Evolutionary conservation across 176 grass and related monocot species (phyloP), one percentile per base, ranked within the genome.

Genomic region (Ensete glaucum): DNA sequence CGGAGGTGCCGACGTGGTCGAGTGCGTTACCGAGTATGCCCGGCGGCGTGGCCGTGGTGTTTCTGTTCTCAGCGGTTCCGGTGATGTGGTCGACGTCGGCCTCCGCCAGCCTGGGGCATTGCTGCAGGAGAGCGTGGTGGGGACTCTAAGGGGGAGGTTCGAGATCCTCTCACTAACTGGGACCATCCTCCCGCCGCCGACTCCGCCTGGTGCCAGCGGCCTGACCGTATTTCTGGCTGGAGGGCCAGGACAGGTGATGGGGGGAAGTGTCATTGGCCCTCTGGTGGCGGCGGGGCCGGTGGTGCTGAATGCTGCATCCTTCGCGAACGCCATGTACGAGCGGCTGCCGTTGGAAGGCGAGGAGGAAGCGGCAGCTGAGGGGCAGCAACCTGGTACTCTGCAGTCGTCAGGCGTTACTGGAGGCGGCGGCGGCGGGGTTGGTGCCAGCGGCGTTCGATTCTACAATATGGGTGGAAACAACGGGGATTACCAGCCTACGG

Each of bases 401-500:
- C 29, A 20, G 67, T 50, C 67, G 56, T 19, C 56, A 19, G 56
- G 56, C n/a, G 56, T 58, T 58, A 58, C 56, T 14, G 56, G 56
- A 4, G 56, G 14, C 15, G 56, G 56, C 56, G 56, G 16, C 1
- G 56, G 76, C n/a, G n/a, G n/a, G 1, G 72, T 53, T 12, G 79
- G 55, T 0, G 89, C 71, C 15, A 85, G 80, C 3, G 77, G 92
- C 58, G 91, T 96, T 84, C 88, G 89, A 11, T 91, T 92, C 80
- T 96, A 96, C 79, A 92, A 90, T 78, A 85, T 96, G 55, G 81
- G 85, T 24, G 89, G 85, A 34, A 96, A 85, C 89, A 81, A 88
- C 43, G 89, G 87, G n/a, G 68, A 55, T 16, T 91, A 87, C 76
- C 85, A 92, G 57, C 92, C 64, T 82, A 85, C n/a, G 14, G 50